Conservation (phyloP, 2,329 filamentous ascomycete species). For the Talaromyces islandicus region DNA sequence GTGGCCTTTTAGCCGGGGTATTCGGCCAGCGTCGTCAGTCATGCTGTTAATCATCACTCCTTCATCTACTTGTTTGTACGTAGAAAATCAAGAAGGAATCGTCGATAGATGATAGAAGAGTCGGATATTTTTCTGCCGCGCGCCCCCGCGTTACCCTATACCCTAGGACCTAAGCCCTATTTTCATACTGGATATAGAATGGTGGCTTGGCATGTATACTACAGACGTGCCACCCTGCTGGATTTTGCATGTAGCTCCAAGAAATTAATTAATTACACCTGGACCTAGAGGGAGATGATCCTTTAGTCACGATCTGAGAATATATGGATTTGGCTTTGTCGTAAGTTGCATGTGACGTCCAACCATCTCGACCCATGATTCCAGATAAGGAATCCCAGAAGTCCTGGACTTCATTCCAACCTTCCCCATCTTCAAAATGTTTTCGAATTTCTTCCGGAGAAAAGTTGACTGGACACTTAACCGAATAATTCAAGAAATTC, state of each 20-base stretch:
- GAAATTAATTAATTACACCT: too few relatives aligned
- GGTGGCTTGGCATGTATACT: background rate
- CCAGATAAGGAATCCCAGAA: constrained; percentile 13
- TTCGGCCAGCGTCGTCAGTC: background rate
- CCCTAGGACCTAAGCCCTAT: constrained; percentile 24
- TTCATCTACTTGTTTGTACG: background rate
- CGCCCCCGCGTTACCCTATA: constrained; percentile 11
- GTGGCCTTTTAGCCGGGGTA: constrained; percentile 27
- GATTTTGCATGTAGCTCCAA: too few relatives aligned
- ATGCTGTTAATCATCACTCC: background rate
- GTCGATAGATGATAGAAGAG: background rate
- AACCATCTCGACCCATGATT: constrained; percentile 11
- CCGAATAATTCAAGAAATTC: background rate
- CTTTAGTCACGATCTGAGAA: constrained; percentile 8
- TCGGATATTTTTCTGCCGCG: background rate
- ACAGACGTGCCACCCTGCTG: too few relatives aligned
- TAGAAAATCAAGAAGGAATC: too few relatives aligned
- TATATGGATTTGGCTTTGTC: constrained; percentile 9
- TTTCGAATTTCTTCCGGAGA: too few relatives aligned
- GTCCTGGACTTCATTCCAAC: too few relatives aligned
- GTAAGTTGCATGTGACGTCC: constrained; percentile 12
- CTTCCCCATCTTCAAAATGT: background rate
- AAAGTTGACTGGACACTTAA: too few relatives aligned
- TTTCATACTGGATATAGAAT: background rate
- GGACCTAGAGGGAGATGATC: background rate